Evolutionary conservation across 805 yeast species (phyloP), one percentile per base, ranked within the genome.

Genomic region (Brettanomyces sp.): DNA sequence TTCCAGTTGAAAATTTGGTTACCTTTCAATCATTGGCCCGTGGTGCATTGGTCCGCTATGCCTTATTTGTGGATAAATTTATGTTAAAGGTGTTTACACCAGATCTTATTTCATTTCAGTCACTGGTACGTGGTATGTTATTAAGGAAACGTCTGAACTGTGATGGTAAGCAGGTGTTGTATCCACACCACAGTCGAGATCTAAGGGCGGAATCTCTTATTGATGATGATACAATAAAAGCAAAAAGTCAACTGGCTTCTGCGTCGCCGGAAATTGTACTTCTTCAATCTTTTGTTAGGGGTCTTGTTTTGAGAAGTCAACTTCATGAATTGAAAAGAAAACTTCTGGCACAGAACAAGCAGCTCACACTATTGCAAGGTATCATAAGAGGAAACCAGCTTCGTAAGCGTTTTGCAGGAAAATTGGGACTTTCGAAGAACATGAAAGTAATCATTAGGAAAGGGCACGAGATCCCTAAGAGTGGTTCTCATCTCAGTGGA

Each of bases 11-110:
- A 8, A 34, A 35, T n/a, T 13, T 60, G 33, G 48, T 62, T 24
- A 67, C 64, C 46, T 65, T 89, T 14, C 96, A 89, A 59, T 77
- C 93, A 0, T 63, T 80, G 23, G 73, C 85, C 14, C 69, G 87
- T 52, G 95, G 93, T 18, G 79, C 85, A 0, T 68, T 78, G 37
- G 66, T 76, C 46, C 72, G 96, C 44, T 85, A 81, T 57, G 65
- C 66, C 21, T 67, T 80, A 66, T 80, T 79, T 59, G 82, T 85
- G 34, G 75, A 76, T 52, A 72, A 71, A 47, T 80, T 81, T 48
- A 72, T 84, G 68, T 57, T 85, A 28, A 75, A 72, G 48, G 73
- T 85, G 1, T 77, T 76, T 53, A 71, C 70, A 5, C 74, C 72
- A 11, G 77, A 75, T 22, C 56, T 82, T 22, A 60, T 72, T 3